Conservation (phyloP, 2,329 filamentous ascomycete species). For the Cercospora janseana region DNA sequence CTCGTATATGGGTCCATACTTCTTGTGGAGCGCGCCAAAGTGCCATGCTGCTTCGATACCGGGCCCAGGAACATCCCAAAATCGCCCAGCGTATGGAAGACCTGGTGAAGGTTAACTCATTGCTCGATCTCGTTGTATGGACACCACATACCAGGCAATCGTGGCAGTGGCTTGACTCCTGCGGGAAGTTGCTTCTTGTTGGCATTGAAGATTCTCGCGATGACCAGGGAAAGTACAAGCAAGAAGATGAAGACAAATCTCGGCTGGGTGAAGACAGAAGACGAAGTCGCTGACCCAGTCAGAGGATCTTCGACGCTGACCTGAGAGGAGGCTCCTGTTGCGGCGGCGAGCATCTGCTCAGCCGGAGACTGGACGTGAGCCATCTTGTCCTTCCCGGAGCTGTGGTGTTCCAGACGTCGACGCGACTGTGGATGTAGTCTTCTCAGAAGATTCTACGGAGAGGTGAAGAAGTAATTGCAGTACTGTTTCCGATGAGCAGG, state of each 20-base stretch:
- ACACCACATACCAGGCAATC: slow-evolving; percentile 26
- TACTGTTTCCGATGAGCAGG: neutral
- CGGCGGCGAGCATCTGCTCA: slow-evolving; percentile 13
- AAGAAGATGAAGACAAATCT: slow-evolving; percentile 19
- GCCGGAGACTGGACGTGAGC: slow-evolving; percentile 12
- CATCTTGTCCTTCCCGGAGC: neutral
- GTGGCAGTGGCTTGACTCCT: slow-evolving; percentile 31
- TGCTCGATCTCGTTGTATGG: neutral
- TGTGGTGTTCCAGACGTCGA: neutral
- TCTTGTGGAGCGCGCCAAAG: slow-evolving; percentile 38
- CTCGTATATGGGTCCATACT: slow-evolving; percentile 38
- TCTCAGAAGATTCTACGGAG: neutral
- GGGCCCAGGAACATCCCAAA: slow-evolving; percentile 37
- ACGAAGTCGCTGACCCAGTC: neutral
- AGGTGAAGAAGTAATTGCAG: slow-evolving; percentile 1
- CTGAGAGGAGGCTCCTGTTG: slow-evolving; percentile 10
- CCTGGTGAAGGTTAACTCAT: slow-evolving; percentile 19
- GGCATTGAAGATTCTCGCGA: slow-evolving; percentile 17
- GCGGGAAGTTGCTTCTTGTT: slow-evolving; percentile 27
- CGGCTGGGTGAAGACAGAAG: slow-evolving; percentile 13
- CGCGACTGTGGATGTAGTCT: neutral
- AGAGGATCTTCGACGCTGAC: slow-evolving; percentile 7
- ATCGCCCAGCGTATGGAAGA: slow-evolving; percentile 36
- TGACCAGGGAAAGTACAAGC: slow-evolving; percentile 15
- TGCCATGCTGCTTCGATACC: slow-evolving; percentile 39